Evolutionary conservation across 371 early-diverging fungal species (phyloP).

Genomic region (Mortierella sp.): DNA sequence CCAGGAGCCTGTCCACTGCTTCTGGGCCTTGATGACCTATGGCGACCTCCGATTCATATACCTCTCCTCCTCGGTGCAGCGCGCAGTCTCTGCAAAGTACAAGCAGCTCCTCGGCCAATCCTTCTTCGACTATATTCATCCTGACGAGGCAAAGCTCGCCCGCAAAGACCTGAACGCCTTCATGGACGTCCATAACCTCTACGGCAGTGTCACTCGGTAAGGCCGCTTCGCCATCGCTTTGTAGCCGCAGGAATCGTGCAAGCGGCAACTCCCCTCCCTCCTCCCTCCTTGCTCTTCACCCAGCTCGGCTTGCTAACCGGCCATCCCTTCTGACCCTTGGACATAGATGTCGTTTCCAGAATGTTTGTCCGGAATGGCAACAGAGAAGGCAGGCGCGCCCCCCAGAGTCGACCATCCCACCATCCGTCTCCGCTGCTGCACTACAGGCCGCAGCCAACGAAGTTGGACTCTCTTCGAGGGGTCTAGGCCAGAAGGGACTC

Average conservation of each 20-base stretch:
- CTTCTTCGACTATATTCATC: constrained; percentile 69
- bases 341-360: constrained; percentile 44
- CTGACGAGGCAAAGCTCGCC: constrained; percentile 65
- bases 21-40: constrained; percentile 63
- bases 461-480: constrained; percentile 33
- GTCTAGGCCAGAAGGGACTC: constrained; percentile 26
- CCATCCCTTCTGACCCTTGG: neutral
- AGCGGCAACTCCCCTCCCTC: too few species aligned
- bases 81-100: constrained; percentile 50
- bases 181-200: constrained; percentile 59
- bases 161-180: constrained; percentile 62
- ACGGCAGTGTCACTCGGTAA: constrained; percentile 70
- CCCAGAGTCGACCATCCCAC: constrained; percentile 1
- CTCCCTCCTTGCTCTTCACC: too few species aligned
- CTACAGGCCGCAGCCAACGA: constrained; percentile 37
- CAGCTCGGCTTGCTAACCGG: too few species aligned
- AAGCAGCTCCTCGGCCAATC: constrained; percentile 58
- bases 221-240: neutral
- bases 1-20: constrained; percentile 55
- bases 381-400: constrained; percentile 30
- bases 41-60: constrained; percentile 61
- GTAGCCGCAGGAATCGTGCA: too few species aligned
- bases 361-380: constrained; percentile 53
- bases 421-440: constrained; percentile 16
- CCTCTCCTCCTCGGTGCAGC: constrained; percentile 55